Conservation (phyloP, 2,329 filamentous ascomycete genomes). For the Truncatella angustata region DNA sequence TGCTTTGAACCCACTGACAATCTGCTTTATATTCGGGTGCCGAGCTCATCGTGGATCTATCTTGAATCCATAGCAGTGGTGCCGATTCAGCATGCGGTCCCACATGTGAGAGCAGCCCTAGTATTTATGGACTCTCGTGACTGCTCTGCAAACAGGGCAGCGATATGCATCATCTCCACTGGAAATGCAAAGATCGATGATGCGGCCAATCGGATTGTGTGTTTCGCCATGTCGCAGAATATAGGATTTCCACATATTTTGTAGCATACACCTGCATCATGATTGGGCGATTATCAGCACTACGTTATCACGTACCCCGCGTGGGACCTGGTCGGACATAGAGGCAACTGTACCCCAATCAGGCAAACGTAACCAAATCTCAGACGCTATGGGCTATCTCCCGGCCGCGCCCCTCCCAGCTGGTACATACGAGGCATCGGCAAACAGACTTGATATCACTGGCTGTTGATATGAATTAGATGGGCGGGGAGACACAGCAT, state of each 20-base stretch:
- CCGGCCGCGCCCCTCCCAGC: neutral
- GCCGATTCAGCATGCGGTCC: too few species aligned
- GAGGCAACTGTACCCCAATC: neutral
- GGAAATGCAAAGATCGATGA: neutral
- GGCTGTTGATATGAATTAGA: neutral
- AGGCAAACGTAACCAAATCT: neutral
- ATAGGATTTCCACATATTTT: neutral
- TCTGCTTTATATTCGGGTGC: too few species aligned
- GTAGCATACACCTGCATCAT: neutral
- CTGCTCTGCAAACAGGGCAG: too few species aligned
- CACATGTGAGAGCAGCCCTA: too few species aligned
- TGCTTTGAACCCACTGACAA: too few species aligned
- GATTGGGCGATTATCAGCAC: neutral
- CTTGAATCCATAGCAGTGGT: too few species aligned
- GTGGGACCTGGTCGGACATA: neutral
- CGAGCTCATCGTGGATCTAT: too few species aligned
- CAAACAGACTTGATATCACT: neutral
- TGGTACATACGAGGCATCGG: neutral
- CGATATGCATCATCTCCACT: too few species aligned
- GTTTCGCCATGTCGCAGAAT: too few species aligned
- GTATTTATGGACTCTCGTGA: too few species aligned
- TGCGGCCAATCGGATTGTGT: neutral
- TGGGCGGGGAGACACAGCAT: too few species aligned
- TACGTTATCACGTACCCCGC: constrained; percentile 2
- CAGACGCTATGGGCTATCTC: neutral